Evolutionary conservation across 2,329 filamentous ascomycete species (phyloP), one percentile per base, ranked within the genome.

Genomic region (Ophioceras dolichostomum): DNA sequence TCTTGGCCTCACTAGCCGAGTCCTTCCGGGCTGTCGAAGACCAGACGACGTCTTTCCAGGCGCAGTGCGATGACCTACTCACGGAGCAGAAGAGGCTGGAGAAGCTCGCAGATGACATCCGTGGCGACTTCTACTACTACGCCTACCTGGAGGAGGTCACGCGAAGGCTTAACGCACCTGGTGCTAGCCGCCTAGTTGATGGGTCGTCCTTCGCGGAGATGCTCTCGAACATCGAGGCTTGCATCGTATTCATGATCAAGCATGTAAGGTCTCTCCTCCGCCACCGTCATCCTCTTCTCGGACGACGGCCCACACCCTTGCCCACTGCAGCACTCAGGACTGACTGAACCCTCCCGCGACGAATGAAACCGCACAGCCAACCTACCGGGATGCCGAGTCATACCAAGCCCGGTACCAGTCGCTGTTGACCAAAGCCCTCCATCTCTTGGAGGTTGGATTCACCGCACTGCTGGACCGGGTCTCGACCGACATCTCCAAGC

Each of bases 51-150:
- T 80, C 83, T 12, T 96, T 98, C 62, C 84, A 88, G 54, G 76
- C 81, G 33, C 87, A 94, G 58, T 98, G 91, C 59, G 86, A 95
- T 53, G 83, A 85, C 39, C 68, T 98, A 3, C 64, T 96, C 21
- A 67, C 73, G 1, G 88, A 94, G 49, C 87, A 96, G 60, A 76
- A 72, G 48, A 76, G 83, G 18, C 69, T 95, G 29, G 78, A 84
- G 43, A 73, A 70, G 45, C 70, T 98, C 30, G 86, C 87, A 3
- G 76, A 93, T 46, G 80, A 87, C 41, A 81, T 98, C 39, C 81
- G 84, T 19, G 83, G 84, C 18, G 93, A 95, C 48, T 65, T 95
- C n/a, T 79, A 88, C 52, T 95, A 94, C 59, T 98, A 98, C 57
- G 76, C 83, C 16, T 95, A 94, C 53, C 70, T 98, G 5, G 91